A percentile compares a stretch with the other conserved stretches of the same genome.
These are phyloP conservation scores for Talaromyces sp. DNA, from an alignment of 2,329 filamentous ascomycete species.

Conservation along the genomic window DNA sequence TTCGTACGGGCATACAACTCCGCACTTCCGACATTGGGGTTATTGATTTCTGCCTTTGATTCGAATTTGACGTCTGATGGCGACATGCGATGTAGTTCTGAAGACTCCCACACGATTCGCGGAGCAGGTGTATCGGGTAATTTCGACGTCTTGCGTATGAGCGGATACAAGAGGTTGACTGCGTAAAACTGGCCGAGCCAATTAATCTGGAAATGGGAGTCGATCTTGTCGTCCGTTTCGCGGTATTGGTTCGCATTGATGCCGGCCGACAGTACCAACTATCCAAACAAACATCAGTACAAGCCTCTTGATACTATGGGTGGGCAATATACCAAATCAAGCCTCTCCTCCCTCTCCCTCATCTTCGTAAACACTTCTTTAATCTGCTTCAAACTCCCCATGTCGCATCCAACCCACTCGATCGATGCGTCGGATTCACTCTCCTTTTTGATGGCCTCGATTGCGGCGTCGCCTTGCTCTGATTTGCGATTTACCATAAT, in stretches of 20 bases:
- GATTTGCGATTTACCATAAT: conserved; percentile 39
- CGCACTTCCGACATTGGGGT: conserved; percentile 34
- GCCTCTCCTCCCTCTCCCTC: conserved; percentile 35
- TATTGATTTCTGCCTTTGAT: conserved; percentile 46
- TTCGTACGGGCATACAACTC: conserved; percentile 46
- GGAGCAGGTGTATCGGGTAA: conserved; percentile 36
- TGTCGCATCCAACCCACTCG: conserved; percentile 46
- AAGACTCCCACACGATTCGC: conserved; percentile 44
- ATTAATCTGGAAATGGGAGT: conserved; percentile 46
- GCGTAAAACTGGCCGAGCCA: conserved; percentile 49
- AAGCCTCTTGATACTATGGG: not conserved
- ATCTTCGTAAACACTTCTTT: conserved; percentile 41
- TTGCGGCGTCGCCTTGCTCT: conserved; percentile 43
- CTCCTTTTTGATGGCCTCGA: conserved; percentile 35
- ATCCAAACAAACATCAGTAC: not conserved
- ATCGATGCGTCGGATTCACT: conserved; percentile 32
- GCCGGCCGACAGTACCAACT: conserved; percentile 45
- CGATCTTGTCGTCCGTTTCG: conserved; percentile 39
- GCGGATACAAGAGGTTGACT: conserved; percentile 44
- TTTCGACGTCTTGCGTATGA: conserved; percentile 44
- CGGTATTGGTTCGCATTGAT: conserved; percentile 46
- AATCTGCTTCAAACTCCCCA: conserved; percentile 41
- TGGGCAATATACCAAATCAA: conserved; percentile 37
- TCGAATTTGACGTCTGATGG: conserved; percentile 41
- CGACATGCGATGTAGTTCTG: conserved; percentile 44